A percentile compares a stretch with the other conserved stretches of the same genome.
Conservation (phyloP, 352 stramenopile species). For the Peronospora destructor region DNA sequence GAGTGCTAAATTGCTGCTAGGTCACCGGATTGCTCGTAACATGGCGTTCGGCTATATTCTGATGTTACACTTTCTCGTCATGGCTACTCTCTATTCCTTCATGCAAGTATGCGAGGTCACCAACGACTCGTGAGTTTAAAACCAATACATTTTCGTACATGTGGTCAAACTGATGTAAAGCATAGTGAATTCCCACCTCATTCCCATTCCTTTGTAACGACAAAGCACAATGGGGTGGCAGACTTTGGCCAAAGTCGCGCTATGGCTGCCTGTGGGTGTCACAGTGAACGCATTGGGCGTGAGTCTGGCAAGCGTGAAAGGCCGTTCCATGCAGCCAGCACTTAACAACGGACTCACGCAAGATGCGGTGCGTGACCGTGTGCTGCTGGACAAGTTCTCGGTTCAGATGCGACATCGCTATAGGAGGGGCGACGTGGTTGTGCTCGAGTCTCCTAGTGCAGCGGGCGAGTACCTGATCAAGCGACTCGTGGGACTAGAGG, state of each 20-base stretch:
- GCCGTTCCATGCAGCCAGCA: slow-evolving; percentile 76
- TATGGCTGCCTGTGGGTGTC: slow-evolving; percentile 79
- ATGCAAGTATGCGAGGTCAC: slow-evolving; percentile 79
- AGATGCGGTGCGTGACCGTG: slow-evolving; percentile 63
- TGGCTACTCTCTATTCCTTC: slow-evolving; percentile 82
- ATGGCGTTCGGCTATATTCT: slow-evolving; percentile 81
- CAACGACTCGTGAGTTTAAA: slow-evolving; percentile 41
- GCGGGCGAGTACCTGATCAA: slow-evolving; percentile 66
- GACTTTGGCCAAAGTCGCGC: slow-evolving; percentile 43
- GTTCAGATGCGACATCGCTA: slow-evolving; percentile 64
- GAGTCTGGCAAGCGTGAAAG: slow-evolving; percentile 67
- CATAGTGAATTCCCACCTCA: slow-evolving; percentile 1
- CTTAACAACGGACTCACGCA: slow-evolving; percentile 68
- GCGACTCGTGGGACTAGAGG: slow-evolving; percentile 66
- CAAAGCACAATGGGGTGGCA: slow-evolving; percentile 33
- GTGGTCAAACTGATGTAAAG: neutral
- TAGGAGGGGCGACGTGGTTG: slow-evolving; percentile 67
- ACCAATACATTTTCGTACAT: too few relatives aligned
- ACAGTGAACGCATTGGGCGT: slow-evolving; percentile 67
- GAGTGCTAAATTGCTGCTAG: slow-evolving; percentile 75
- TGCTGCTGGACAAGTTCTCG: slow-evolving; percentile 84
- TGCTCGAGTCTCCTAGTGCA: slow-evolving; percentile 59
- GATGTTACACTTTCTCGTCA: slow-evolving; percentile 79
- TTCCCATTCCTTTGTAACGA: neutral
- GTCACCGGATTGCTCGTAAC: slow-evolving; percentile 76